Percentiles rank a stretch among this genome's conserved stretches.
These are phyloP conservation scores for Aphanomyces stellatus DNA, from an alignment of 352 stramenopile species.

Conservation along the genomic window DNA sequence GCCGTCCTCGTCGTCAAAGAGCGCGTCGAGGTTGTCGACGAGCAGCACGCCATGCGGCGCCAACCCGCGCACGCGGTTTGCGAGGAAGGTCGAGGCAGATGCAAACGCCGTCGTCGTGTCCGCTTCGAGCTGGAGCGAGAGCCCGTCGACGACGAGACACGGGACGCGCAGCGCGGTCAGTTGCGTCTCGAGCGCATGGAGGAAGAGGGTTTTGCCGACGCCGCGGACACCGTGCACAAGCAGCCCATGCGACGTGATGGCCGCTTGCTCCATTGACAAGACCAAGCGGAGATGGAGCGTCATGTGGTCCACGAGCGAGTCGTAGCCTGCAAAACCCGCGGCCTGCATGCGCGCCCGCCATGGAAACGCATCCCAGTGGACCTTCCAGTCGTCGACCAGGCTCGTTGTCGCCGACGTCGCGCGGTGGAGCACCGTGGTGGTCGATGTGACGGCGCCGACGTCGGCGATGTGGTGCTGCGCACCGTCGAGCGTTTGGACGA, in stretches of 20 bases:
- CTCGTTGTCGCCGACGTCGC: slow-evolving; percentile 21
- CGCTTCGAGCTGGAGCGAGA: slow-evolving; percentile 46
- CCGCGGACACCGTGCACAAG: slow-evolving; percentile 54
- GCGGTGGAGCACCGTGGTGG: not conserved
- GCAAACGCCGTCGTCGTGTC: slow-evolving; percentile 34
- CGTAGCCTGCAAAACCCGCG: slow-evolving; percentile 46
- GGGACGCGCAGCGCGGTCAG: slow-evolving; percentile 20
- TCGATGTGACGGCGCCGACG: not conserved
- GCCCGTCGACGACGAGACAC: slow-evolving; percentile 29
- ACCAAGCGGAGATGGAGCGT: slow-evolving; percentile 49
- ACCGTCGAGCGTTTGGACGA: not conserved
- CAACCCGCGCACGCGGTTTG: slow-evolving; percentile 25
- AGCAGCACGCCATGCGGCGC: slow-evolving; percentile 28
- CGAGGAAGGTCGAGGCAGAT: slow-evolving; percentile 52
- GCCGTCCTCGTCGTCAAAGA: slow-evolving; percentile 64
- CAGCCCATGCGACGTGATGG: slow-evolving; percentile 39
- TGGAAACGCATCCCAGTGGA: slow-evolving; percentile 25
- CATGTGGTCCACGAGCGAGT: slow-evolving; percentile 35
- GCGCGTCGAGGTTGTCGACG: slow-evolving; percentile 59
- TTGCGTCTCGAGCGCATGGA: slow-evolving; percentile 28
- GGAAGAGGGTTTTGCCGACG: slow-evolving; percentile 51
- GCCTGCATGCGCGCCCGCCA: not conserved
- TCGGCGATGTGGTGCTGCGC: not conserved
- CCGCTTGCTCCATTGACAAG: slow-evolving; percentile 16
- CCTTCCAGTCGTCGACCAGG: slow-evolving; percentile 22